phyloP scores from a whole-genome alignment of 1,284 basidiomycete species.

The Trichosporon coremiiforme region DNA sequence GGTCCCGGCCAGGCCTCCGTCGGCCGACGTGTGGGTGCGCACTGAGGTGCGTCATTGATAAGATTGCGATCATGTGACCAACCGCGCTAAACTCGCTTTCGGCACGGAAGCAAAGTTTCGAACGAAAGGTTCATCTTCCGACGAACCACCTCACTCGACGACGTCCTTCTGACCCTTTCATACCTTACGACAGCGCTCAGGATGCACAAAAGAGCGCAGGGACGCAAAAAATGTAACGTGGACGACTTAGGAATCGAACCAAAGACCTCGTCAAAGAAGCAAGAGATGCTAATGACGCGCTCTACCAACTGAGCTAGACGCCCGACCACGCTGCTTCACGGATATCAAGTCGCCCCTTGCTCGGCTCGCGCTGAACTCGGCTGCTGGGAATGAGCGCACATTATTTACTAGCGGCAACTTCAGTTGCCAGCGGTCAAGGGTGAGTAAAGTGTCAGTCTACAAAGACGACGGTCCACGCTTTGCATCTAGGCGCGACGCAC shows the following conservation, averaged over 20 bases:
- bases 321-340: conserved; percentile 5
- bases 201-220: no score
- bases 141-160: background rate
- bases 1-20: background rate
- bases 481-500: no score
- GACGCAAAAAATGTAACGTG: background rate
- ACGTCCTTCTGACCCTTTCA: background rate
- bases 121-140: background rate
- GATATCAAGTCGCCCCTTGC: background rate
- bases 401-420: no score
- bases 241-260: conserved; percentile 17
- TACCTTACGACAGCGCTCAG: no score
- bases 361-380: no score
- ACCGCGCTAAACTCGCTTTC: background rate
- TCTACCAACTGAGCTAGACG: conserved; percentile 17
- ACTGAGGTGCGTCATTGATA: conserved; percentile 7
- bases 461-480: background rate
- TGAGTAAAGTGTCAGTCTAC: no score
- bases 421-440: no score
- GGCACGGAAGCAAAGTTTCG: background rate
- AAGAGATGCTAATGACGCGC: conserved; percentile 8
- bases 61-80: conserved; percentile 11
- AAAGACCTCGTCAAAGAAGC: conserved; percentile 13
- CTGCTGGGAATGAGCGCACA: no score
- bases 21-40: background rate